A percentile compares a stretch with the other conserved stretches of the same genome.
These are phyloP conservation scores for Neostapfia colusana DNA, from an alignment of 176 grass and related monocot genomes.

Conservation along the genomic window DNA sequence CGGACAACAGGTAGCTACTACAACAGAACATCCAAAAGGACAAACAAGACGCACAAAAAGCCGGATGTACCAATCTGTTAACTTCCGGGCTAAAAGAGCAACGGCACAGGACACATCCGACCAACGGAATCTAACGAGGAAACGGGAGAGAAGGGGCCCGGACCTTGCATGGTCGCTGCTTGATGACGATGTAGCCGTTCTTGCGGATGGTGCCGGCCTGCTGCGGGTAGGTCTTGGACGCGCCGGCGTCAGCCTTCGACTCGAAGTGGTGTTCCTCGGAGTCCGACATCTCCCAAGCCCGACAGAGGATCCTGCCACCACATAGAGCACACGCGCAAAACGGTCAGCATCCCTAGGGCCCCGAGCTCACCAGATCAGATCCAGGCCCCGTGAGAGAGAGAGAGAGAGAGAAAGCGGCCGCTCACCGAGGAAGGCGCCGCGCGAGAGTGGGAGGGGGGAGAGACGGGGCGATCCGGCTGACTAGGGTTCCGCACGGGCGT, in stretches of 20 bases:
- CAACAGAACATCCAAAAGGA: background rate
- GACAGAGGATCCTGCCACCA: conserved; percentile 9
- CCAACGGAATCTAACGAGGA: background rate
- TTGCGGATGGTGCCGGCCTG: conserved; percentile 71
- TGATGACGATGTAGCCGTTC: conserved; percentile 65
- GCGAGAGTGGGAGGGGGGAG: background rate
- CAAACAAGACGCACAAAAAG: no score
- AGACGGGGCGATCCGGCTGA: conserved; percentile 4
- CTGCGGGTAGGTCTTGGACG: conserved; percentile 71
- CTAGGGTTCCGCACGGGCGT: conserved; percentile 39
- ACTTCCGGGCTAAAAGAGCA: no score
- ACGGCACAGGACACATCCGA: background rate
- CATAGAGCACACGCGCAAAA: background rate
- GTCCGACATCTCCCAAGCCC: conserved; percentile 56
- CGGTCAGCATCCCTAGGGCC: background rate
- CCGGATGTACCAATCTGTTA: no score
- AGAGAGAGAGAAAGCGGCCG: background rate
- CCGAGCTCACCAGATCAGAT: background rate
- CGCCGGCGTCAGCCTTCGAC: conserved; percentile 70
- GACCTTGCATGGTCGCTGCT: conserved; percentile 69
- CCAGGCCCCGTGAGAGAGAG: background rate
- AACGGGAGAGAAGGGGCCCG: background rate
- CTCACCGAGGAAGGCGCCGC: conserved; percentile 40
- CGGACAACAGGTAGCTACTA: background rate
- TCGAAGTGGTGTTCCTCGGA: conserved; percentile 76